Evolutionary conservation across 371 early-diverging fungal species (phyloP).

Genomic region (Circinella minor): DNA sequence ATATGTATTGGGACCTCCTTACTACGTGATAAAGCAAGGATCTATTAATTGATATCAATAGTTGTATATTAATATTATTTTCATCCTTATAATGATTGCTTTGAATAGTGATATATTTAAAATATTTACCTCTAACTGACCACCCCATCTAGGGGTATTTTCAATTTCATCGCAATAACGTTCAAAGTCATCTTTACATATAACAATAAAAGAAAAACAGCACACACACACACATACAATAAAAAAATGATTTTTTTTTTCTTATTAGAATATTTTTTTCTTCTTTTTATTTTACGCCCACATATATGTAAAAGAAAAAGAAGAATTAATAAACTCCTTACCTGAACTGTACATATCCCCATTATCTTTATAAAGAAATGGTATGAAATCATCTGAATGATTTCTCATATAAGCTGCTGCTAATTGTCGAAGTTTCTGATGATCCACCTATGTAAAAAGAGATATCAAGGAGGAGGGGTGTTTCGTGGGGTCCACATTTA

Average conservation of each 20-base stretch:
- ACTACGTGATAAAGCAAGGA: conserved; percentile 76
- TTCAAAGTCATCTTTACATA: conserved; percentile 65
- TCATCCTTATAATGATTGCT: too few species aligned
- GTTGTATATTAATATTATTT: too few species aligned
- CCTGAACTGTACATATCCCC: conserved; percentile 75
- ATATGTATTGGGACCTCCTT: conserved; percentile 77
- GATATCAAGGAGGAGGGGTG: too few species aligned
- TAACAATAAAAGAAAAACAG: neutral
- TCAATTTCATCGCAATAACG: conserved; percentile 82
- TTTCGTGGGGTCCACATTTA: too few species aligned
- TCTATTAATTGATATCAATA: conserved; percentile 36
- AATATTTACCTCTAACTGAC: conserved; percentile 83
- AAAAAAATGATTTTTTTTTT: too few species aligned
- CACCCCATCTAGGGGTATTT: conserved; percentile 91
- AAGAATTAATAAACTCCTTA: conserved; percentile 13
- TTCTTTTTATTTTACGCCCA: too few species aligned
- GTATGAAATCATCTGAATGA: conserved; percentile 85
- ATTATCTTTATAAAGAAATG: conserved; percentile 81
- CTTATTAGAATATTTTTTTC: too few species aligned
- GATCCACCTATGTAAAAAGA: conserved; percentile 28
- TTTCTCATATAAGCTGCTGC: conserved; percentile 82
- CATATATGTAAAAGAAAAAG: too few species aligned
- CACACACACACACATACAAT: too few species aligned
- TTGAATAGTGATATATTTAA: too few species aligned
- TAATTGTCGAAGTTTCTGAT: conserved; percentile 66